Evolutionary conservation across 169 alveolate genomes (phyloP).

Genomic region (Cryptosporidium sp.): DNA sequence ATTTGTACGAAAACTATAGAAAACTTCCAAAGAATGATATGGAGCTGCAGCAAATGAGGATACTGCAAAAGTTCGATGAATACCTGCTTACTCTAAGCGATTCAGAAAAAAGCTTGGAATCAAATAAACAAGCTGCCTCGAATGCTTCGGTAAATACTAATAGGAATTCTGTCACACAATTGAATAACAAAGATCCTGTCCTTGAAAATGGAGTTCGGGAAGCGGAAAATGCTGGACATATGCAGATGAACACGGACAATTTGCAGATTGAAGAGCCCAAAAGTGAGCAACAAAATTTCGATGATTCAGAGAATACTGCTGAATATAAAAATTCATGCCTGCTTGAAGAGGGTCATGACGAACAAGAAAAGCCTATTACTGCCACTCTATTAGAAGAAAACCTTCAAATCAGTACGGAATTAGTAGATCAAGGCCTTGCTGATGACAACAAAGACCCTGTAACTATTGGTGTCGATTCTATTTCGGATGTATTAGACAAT

Average conservation of each 20-base stretch:
- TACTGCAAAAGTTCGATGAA: constrained; percentile 48
- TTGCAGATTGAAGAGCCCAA: not conserved
- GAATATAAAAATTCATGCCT: not conserved
- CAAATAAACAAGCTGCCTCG: not conserved
- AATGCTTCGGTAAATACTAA: not conserved
- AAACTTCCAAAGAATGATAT: constrained; percentile 50
- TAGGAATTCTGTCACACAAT: not conserved
- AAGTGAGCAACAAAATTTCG: not conserved
- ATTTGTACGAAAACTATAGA: constrained; percentile 35
- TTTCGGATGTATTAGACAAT: not conserved
- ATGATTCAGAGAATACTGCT: not conserved
- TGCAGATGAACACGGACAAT: not conserved
- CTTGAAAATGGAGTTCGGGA: not conserved
- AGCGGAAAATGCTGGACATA: not conserved
- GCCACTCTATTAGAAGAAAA: not conserved
- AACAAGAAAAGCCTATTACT: not conserved
- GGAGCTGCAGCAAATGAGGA: constrained; percentile 57
- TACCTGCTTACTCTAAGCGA: not conserved
- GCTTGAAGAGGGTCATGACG: not conserved
- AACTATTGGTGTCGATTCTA: not conserved
- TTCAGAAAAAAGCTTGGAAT: not conserved
- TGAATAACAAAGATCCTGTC: not conserved
- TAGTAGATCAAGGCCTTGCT: not conserved
- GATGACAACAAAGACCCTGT: not conserved
- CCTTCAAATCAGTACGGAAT: not conserved